Evolutionary conservation across 331 rosid species (phyloP), one percentile per base, ranked within the genome.

Genomic region (Prunus yedoensis): DNA sequence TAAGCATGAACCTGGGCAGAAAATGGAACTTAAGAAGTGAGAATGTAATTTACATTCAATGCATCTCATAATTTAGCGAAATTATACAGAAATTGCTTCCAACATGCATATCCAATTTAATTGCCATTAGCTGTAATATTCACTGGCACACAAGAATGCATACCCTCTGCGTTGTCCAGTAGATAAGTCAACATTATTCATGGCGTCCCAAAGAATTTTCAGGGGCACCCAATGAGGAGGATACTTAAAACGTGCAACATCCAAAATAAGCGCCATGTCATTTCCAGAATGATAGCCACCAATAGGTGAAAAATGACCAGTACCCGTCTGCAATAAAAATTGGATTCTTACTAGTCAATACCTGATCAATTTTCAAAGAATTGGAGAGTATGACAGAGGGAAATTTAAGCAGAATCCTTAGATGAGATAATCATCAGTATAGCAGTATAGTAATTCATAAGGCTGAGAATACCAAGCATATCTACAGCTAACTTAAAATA

Each of bases 201-300:
- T 94, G 86, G 92, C 99, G 16, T 94, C 93, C 99, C 99, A 94
- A 18, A 92, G 91, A 84, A 86, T 77, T 47, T 76, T 68, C 68
- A 94, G 90, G 7, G 97, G 95, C 35, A 94, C 93, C 97, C 99
- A 94, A 20, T 94, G 99, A 14, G 99, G 96, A 82, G 99, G 99
- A 83, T 94, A 94, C 77, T 94, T 94, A 76, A 94, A 94, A 28
- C 98, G 95, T 51, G 98, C 98, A 70, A 94, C 98, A 68, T 90
- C 98, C 87, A 94, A 80, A 80, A 94, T 86, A 76, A 94, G 94
- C 0, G 89, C 91, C 98, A 94, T 94, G 81, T 94, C 97, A 76
- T 71, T 88, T 72, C 79, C 92, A 81, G 79, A 88, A 72, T 94
- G 97, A 81, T 87, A 94, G 70, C 97, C 98, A 54, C 97, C 98